These are phyloP conservation scores for Xylaria telfairii DNA, from an alignment of 495 filamentous ascomycete species.

Conservation along the genomic window DNA sequence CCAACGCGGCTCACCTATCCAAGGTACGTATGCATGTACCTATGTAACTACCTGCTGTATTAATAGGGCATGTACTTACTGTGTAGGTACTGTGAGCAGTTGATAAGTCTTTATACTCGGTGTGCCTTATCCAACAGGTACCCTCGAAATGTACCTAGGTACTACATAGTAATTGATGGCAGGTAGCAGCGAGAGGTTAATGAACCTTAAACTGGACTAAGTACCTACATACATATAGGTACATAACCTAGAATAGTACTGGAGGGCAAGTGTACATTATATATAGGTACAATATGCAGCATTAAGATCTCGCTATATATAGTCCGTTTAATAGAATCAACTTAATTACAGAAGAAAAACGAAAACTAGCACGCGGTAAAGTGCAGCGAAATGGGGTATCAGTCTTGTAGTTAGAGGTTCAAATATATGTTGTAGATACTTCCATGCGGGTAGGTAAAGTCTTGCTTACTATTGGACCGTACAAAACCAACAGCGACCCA, in stretches of 20 bases:
- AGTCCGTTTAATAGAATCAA: background rate
- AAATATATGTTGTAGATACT: no score
- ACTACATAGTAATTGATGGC: background rate
- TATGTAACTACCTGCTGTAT: no score
- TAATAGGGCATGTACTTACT: no score
- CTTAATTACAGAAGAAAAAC: background rate
- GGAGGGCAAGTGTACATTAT: background rate
- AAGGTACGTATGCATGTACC: no score
- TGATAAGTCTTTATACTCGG: no score
- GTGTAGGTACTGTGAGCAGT: no score
- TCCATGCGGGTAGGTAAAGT: background rate
- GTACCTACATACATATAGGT: no score
- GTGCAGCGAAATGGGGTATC: background rate
- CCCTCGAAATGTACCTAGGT: no score
- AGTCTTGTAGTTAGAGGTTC: no score
- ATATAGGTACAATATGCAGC: background rate
- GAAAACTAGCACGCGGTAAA: background rate
- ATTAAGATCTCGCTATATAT: background rate
- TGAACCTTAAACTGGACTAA: background rate
- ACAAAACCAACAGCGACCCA: no score
- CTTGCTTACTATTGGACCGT: no score
- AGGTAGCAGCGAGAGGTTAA: background rate
- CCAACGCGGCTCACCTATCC: conserved; percentile 8
- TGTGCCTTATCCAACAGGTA: no score
- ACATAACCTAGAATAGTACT: background rate